A percentile compares a stretch with the other conserved stretches of the same genome.
Evolutionary conservation across 2,329 filamentous ascomycete species (phyloP).

Genomic region (Fusarium tupiense): DNA sequence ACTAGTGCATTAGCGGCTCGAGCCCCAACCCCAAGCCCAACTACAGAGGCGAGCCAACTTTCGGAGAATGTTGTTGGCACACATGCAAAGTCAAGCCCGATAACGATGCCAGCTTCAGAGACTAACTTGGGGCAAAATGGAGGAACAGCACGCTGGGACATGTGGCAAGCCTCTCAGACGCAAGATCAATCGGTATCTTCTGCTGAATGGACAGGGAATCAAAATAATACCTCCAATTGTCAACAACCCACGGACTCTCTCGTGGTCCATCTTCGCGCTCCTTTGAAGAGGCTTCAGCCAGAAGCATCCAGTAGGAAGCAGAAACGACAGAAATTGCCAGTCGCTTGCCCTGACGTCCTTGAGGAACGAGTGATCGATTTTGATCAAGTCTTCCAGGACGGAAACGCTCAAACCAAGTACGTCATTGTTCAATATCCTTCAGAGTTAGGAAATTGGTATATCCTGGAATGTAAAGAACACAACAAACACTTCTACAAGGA

Average conservation of each 20-base stretch:
- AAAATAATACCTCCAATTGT: not conserved
- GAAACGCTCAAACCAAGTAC: not conserved
- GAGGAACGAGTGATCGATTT: not conserved
- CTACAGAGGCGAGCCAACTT: not conserved
- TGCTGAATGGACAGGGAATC: rapidly evolving
- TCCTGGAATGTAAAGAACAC: constrained; percentile 12
- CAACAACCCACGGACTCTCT: rapidly evolving
- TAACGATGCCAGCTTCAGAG: rapidly evolving
- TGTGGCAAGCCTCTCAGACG: rapidly evolving
- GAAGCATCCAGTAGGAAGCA: too few species aligned
- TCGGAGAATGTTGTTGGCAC: rapidly evolving
- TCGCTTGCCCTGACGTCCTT: rapidly evolving
- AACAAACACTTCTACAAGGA: not conserved
- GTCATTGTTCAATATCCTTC: not conserved
- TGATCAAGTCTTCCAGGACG: constrained; percentile 12
- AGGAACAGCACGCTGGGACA: rapidly evolving
- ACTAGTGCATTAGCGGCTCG: rapidly evolving
- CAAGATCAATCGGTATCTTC: rapidly evolving
- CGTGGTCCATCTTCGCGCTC: not conserved
- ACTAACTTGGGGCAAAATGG: rapidly evolving
- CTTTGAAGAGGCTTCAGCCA: rapidly evolving
- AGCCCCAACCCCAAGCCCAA: rapidly evolving
- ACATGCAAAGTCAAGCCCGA: rapidly evolving
- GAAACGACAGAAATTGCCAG: not conserved
- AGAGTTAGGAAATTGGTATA: not conserved